Percentiles rank a stretch among this genome's conserved stretches.
These are phyloP conservation scores for Candida sithepensis DNA, from an alignment of 805 yeast genomes.

Conservation along the genomic window DNA sequence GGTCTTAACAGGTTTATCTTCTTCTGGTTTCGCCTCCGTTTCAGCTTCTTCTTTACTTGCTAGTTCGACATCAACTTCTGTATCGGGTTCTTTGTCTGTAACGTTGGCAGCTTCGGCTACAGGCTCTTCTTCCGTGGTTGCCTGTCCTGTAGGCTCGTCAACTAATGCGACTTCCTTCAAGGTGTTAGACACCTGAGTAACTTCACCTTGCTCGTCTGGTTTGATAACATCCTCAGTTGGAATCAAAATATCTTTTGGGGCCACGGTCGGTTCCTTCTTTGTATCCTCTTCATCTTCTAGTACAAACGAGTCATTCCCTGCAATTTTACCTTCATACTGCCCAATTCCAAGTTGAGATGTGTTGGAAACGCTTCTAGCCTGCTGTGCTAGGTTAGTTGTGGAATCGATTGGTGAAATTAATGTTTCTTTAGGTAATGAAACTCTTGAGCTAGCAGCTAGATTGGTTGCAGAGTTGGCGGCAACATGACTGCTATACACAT, in stretches of 20 bases:
- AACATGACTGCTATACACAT: not conserved
- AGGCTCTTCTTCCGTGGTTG: too few relatives aligned
- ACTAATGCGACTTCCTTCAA: conserved; percentile 2
- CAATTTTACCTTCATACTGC: conserved; percentile 25
- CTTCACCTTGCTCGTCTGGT: conserved; percentile 5
- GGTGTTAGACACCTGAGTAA: conserved; percentile 11
- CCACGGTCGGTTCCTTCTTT: not conserved
- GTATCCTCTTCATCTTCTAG: conserved; percentile 27
- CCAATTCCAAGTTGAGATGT: conserved; percentile 33
- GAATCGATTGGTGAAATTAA: conserved; percentile 29
- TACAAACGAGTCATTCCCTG: conserved; percentile 26
- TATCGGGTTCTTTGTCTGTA: too few relatives aligned
- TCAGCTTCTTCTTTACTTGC: conserved; percentile 4
- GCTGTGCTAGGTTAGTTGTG: conserved; percentile 6
- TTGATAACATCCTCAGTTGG: conserved; percentile 12
- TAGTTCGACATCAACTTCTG: conserved; percentile 4
- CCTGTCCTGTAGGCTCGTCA: conserved; percentile 14
- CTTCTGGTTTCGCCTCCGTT: not conserved
- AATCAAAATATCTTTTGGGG: conserved; percentile 5
- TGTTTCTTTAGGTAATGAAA: conserved; percentile 31
- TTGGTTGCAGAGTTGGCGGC: not conserved
- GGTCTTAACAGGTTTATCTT: not conserved
- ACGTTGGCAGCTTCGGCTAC: too few relatives aligned
- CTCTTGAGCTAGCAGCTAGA: conserved; percentile 9
- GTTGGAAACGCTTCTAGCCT: not conserved